Evolutionary conservation across 768 basidiomycete genomes (phyloP), one percentile per base, ranked within the genome.

Genomic region (Pleurotus platypus): DNA sequence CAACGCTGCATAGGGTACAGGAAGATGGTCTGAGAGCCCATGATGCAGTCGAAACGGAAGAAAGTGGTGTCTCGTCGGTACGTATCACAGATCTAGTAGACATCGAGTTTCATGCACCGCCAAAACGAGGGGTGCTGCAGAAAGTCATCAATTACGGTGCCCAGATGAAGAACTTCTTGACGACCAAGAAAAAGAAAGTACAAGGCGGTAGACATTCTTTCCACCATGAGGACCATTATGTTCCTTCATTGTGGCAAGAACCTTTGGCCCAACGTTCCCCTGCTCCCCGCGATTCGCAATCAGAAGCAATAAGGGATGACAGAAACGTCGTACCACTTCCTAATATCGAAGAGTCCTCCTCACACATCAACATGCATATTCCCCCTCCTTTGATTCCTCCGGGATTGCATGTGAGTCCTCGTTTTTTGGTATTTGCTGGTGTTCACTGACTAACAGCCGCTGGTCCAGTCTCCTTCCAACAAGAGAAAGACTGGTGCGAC

Each of bases 371-470:
- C 11, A 57, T 42, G 16, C 5, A 13, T 26, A 37, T 20, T 20
- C 16, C 22, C 18, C n/a, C 46, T 53, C 12, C 26, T 22, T 60
- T 63, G 46, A 59, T 61, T 24, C 69, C 69, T 30, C 69, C 69
- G 58, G 68, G 69, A 13, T 63, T 70, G 48, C 16, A 49, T 13
- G 69, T 69, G 58, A 56, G 67, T 39, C 4, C 37, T 26, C 18
- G 5, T 9, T 39, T 39, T 39, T 42, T 5, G 2, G 8, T 6
- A 39, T 20, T 18, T 22, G 30, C 2, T 35, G 30, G 30, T 35
- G 30, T 35, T 11, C 11, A 35, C 9, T 35, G 30, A 35, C 30
- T 35, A 35, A 35, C 30, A 35, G 8, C 30, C 30, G 30, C 30
- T 35, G 30, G 11, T 35, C 30, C 9, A 35, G 30, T 35, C 30